Percentiles rank a stretch among this genome's conserved stretches.
These are phyloP conservation scores for Calycina herbarum DNA, from an alignment of 2,329 filamentous ascomycete species.

Conservation along the genomic window DNA sequence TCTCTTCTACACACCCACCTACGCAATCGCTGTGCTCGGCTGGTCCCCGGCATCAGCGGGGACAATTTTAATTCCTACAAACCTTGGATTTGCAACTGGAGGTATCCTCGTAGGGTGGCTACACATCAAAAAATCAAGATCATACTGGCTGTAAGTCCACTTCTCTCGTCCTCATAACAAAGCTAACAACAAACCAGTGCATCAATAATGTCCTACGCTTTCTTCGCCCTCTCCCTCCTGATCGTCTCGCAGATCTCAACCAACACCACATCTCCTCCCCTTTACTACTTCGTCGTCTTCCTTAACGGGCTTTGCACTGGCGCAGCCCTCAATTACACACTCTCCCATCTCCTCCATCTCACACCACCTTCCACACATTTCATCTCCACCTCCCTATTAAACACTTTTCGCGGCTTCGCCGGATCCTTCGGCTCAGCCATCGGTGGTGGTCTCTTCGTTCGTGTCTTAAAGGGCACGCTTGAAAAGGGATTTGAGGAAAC, in stretches of 20 bases:
- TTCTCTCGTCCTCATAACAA: background rate
- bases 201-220: conserved; percentile 56
- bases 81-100: conserved; percentile 73
- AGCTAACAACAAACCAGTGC: conserved; percentile 42
- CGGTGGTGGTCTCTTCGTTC: conserved; percentile 59
- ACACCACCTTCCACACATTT: conserved; percentile 67
- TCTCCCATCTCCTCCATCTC: conserved; percentile 77
- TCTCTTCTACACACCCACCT: conserved; percentile 79
- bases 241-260: conserved; percentile 57
- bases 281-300: conserved; percentile 64
- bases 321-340: conserved; percentile 74
- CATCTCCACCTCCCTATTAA: conserved; percentile 71
- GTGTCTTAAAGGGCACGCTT: conserved; percentile 28
- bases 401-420: conserved; percentile 79
- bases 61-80: conserved; percentile 77
- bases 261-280: conserved; percentile 47
- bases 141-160: conserved; percentile 61
- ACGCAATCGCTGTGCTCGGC: conserved; percentile 72
- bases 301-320: conserved; percentile 72
- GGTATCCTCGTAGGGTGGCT: conserved; percentile 72
- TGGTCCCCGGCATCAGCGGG: conserved; percentile 71
- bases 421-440: conserved; percentile 79
- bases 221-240: conserved; percentile 63
- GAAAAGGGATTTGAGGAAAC: conserved; percentile 41
- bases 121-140: conserved; percentile 71